A percentile compares a stretch with the other conserved stretches of the same genome.
Evolutionary conservation across 257 asterid genomes (phyloP).

Genomic region (Verbascum thapsus): DNA sequence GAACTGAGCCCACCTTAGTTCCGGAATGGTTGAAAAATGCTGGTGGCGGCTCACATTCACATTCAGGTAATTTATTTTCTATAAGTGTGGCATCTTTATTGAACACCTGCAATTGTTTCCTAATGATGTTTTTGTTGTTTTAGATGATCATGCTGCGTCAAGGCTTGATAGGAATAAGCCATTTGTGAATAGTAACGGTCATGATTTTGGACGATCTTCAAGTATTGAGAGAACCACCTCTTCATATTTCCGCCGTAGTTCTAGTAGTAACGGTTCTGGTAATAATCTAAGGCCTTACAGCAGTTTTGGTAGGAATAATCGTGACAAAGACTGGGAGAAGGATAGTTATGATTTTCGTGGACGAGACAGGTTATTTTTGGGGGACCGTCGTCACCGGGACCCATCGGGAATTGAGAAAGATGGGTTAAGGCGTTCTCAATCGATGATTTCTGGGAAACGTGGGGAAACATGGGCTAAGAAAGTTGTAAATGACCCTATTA

Average conservation of each 20-base stretch:
- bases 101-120: slow-evolving; percentile 13
- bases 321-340: slow-evolving; percentile 60
- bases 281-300: slow-evolving; percentile 55
- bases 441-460: slow-evolving; percentile 61
- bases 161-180: slow-evolving; percentile 63
- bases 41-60: slow-evolving; percentile 47
- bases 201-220: slow-evolving; percentile 59
- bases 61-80: slow-evolving; percentile 47
- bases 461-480: slow-evolving; percentile 61
- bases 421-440: slow-evolving; percentile 74
- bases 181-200: slow-evolving; percentile 48
- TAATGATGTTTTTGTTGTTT: slow-evolving; percentile 5
- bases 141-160: slow-evolving; percentile 66
- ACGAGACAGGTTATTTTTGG: slow-evolving; percentile 42
- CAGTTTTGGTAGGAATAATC: slow-evolving; percentile 67
- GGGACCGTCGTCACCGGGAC: slow-evolving; percentile 48
- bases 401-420: slow-evolving; percentile 62
- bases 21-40: slow-evolving; percentile 88
- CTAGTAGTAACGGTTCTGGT: slow-evolving; percentile 62
- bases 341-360: slow-evolving; percentile 49
- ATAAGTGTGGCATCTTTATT: not conserved
- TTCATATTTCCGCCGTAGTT: slow-evolving; percentile 61
- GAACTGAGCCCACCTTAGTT: slow-evolving; percentile 79
- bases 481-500: slow-evolving; percentile 36
- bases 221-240: slow-evolving; percentile 56